These are phyloP conservation scores for Heterobasidion parviporum DNA, from an alignment of 1,284 basidiomycete genomes.

Conservation along the genomic window DNA sequence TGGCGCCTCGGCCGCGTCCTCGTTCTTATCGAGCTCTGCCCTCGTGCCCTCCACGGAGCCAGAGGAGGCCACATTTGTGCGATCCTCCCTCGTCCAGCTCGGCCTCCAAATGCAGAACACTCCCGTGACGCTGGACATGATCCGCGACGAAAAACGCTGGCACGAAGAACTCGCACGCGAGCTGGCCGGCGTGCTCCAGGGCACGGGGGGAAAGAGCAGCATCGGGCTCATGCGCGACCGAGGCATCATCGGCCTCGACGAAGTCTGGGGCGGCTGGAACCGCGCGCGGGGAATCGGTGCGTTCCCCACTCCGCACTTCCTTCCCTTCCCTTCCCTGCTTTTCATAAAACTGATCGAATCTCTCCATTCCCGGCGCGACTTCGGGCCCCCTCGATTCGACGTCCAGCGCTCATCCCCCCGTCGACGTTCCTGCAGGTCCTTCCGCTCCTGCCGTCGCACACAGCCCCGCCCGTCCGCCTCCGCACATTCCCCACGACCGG, in stretches of 20 bases:
- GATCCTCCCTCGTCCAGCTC: conserved; percentile 82
- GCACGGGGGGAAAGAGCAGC: conserved; percentile 25
- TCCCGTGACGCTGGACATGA: conserved; percentile 89
- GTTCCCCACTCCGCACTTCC: conserved; percentile 22
- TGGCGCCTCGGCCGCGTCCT: conserved; percentile 8
- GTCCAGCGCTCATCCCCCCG: conserved; percentile 79
- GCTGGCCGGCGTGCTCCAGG: conserved; percentile 69
- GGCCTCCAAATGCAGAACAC: conserved; percentile 71
- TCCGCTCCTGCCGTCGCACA: conserved; percentile 60
- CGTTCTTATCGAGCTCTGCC: conserved; percentile 9
- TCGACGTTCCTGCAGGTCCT: conserved; percentile 72
- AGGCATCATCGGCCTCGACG: conserved; percentile 85
- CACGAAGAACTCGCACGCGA: conserved; percentile 79
- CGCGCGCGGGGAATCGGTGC: conserved; percentile 87
- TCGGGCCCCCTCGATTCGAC: neutral
- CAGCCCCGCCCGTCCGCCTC: conserved; percentile 58
- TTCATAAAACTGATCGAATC: neutral
- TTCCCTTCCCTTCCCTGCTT: neutral
- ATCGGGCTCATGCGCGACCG: conserved; percentile 56
- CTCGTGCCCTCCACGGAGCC: conserved; percentile 36
- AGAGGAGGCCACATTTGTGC: conserved; percentile 81
- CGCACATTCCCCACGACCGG: conserved; percentile 65
- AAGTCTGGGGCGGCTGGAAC: conserved; percentile 98
- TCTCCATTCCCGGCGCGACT: neutral
- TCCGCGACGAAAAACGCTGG: conserved; percentile 77